Base-by-base conservation (phyloP, 2,329 filamentous ascomycete species). In the Ceratocystiopsis sp. region DNA sequence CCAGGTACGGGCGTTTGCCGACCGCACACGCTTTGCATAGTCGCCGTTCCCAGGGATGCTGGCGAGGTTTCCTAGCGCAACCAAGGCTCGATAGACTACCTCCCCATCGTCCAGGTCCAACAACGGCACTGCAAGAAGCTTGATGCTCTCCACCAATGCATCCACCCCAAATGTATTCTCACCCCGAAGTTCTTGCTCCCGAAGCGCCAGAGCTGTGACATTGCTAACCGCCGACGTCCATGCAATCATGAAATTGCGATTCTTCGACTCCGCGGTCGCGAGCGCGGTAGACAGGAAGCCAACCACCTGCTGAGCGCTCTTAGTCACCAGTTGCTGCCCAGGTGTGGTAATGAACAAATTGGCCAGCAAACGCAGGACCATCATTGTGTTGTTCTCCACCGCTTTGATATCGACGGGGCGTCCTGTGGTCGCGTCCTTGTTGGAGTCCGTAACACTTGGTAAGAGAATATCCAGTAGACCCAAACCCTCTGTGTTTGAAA, bases 181-280 rank as follows among this genome's bases (percentile, higher is more conserved):
- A 46, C 61, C 60, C 48, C 59, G 67, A 50, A 67, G 59, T 42
- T 63, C 62, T 29, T 62, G 54, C 42, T 57, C 49, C 18, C 53
- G 53, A 10, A 69, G 72, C 6, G 84, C 70, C 12, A 87, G 69
- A 1, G 94, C 84, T 0, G 85, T 70, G 49, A 83, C 81, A 61
- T 98, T 96, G 56, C 96, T 79, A 46, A 81, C 78, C 0, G 84
- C 68, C 0, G 91, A 94, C 1, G 84, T 78, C 16, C 84, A 66
- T 0, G 91, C 89, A 44, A 94, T 79, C 41, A 81, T 73, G 12
- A 96, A 66, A 52, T 93, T 93, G 42, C 82, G 76, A 57, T 93
- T 91, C 42, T 59, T 62, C 13, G 61, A 51, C 49, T 69, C 70
- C n/a, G 73, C 63, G 2, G 68, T 61, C 5, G 69, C 69, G 3